These are phyloP conservation scores for Cucumis cinereus DNA, from an alignment of 306 rosid genomes.

Conservation along the genomic window DNA sequence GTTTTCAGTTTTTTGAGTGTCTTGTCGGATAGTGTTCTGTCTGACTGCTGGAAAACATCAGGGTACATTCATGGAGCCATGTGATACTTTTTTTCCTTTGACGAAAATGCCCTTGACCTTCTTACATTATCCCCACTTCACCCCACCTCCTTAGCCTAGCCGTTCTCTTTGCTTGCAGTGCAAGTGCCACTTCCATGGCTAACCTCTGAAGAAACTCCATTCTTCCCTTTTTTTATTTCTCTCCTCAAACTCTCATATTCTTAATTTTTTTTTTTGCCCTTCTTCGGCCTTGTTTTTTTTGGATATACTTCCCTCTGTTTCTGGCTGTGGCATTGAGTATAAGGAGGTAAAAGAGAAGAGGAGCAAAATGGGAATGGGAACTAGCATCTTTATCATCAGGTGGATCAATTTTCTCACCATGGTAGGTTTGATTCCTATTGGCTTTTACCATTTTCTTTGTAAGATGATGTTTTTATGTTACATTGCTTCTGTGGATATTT, in stretches of 20 bases:
- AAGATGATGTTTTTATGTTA: background rate
- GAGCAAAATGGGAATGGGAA: constrained; percentile 56
- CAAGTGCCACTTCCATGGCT: constrained; percentile 18
- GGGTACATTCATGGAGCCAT: constrained; percentile 18
- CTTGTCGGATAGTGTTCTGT: constrained; percentile 25
- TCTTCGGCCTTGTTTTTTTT: background rate
- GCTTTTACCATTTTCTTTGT: background rate
- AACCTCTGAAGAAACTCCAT: constrained; percentile 15
- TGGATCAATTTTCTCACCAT: constrained; percentile 92
- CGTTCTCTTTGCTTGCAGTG: constrained; percentile 13
- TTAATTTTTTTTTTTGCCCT: background rate
- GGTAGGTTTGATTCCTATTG: constrained; percentile 25
- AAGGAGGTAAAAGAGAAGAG: background rate
- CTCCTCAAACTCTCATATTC: background rate
- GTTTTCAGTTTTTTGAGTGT: constrained; percentile 8
- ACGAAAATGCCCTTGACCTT: constrained; percentile 18
- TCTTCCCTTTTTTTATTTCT: background rate
- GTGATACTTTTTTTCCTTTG: constrained; percentile 1
- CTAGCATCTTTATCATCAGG: constrained; percentile 86
- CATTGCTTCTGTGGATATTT: background rate
- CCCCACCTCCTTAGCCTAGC: background rate
- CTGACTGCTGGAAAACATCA: background rate
- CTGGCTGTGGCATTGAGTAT: background rate
- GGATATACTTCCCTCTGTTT: background rate
- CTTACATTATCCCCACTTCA: constrained; percentile 8